These are phyloP conservation scores for Teratosphaeriaceae sp. DNA, from an alignment of 2,329 filamentous ascomycete species.

Conservation along the genomic window DNA sequence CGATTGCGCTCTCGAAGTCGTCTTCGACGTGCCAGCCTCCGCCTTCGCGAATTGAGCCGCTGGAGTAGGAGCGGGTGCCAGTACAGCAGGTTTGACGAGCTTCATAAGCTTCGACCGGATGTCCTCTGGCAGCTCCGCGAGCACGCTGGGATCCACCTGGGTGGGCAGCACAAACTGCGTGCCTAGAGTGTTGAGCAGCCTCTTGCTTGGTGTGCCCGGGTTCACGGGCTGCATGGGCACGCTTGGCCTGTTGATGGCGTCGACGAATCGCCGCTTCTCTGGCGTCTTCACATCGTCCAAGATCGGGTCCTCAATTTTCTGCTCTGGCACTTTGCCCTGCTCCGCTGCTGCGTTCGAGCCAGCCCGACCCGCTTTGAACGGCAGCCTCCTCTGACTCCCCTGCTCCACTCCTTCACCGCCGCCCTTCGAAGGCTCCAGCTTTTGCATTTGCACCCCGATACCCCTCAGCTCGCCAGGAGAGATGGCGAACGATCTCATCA, in stretches of 20 bases:
- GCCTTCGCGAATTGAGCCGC: background rate
- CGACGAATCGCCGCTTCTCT: slow-evolving; percentile 21
- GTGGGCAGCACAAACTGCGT: slow-evolving; percentile 89
- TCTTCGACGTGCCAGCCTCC: background rate
- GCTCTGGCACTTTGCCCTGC: slow-evolving; percentile 13
- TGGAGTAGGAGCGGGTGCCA: too few species aligned
- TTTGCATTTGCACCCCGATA: slow-evolving; percentile 88
- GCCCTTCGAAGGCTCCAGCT: slow-evolving; percentile 70
- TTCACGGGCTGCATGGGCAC: slow-evolving; percentile 30
- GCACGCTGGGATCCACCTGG: slow-evolving; percentile 72
- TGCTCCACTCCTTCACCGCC: slow-evolving; percentile 48
- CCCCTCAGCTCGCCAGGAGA: slow-evolving; percentile 90
- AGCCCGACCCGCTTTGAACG: slow-evolving; percentile 57
- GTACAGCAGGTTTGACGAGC: slow-evolving; percentile 41
- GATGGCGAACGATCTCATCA: slow-evolving; percentile 74
- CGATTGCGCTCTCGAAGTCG: slow-evolving; percentile 18
- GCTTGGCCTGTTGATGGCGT: slow-evolving; percentile 23
- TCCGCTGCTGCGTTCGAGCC: slow-evolving; percentile 29
- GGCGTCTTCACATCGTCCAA: slow-evolving; percentile 41
- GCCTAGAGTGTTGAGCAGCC: slow-evolving; percentile 69
- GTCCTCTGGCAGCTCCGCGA: slow-evolving; percentile 76
- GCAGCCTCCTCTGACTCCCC: slow-evolving; percentile 71
- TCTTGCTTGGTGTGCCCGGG: slow-evolving; percentile 47
- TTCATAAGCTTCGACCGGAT: slow-evolving; percentile 70
- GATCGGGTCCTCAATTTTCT: slow-evolving; percentile 41